These are phyloP conservation scores for Kodamaea fukazawae DNA, from an alignment of 805 yeast species.

Conservation along the genomic window DNA sequence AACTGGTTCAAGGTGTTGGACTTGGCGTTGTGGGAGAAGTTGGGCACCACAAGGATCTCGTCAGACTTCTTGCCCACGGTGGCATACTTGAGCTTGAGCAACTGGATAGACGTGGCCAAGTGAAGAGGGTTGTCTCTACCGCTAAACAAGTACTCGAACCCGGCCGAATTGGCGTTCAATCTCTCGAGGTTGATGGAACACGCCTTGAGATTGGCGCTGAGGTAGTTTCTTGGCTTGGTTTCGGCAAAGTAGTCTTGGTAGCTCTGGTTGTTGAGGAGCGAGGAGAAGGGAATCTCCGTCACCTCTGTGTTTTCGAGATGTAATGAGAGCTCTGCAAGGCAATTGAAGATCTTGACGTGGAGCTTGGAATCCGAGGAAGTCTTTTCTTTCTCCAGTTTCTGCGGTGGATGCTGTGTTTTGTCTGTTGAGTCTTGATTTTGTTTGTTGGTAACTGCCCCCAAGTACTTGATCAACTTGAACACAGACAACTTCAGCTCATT, in stretches of 20 bases:
- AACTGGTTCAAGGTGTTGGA: constrained; percentile 34
- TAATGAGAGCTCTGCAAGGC: constrained; percentile 24
- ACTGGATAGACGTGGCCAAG: constrained; percentile 30
- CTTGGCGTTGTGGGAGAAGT: constrained; percentile 31
- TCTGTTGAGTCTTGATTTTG: too few species aligned
- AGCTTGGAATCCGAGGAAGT: constrained; percentile 11
- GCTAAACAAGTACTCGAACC: constrained; percentile 38
- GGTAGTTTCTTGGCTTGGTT: constrained; percentile 19
- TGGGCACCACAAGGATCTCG: constrained; percentile 36
- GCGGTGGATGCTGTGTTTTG: constrained; percentile 5
- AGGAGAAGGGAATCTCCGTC: constrained; percentile 30
- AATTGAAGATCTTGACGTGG: constrained; percentile 5
- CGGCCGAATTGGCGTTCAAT: constrained; percentile 30
- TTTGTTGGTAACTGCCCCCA: too few species aligned
- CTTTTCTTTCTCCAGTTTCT: constrained; percentile 10
- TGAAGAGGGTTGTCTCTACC: constrained; percentile 32
- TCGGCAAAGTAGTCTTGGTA: constrained; percentile 21
- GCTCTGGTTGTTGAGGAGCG: constrained; percentile 20
- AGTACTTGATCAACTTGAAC: constrained; percentile 20
- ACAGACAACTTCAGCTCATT: constrained; percentile 23
- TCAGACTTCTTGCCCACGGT: constrained; percentile 14
- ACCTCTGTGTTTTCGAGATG: constrained; percentile 26
- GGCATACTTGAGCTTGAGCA: constrained; percentile 26
- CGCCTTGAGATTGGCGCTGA: constrained; percentile 27
- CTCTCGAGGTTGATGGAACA: constrained; percentile 24